Base-by-base conservation (phyloP, 805 yeast genomes). In the Starmerella apis region DNA sequence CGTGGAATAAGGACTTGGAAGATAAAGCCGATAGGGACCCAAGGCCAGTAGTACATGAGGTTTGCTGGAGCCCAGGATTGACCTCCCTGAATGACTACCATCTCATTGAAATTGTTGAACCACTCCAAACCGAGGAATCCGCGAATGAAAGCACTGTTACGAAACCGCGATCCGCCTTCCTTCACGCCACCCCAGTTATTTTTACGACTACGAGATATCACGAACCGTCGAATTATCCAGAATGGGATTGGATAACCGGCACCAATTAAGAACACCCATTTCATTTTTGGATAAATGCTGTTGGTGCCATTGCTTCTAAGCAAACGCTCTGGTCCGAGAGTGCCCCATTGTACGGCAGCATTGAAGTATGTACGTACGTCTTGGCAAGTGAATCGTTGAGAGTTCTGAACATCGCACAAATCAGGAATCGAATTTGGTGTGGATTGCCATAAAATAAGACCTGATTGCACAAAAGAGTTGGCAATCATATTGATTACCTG, bases 221-320 rank as follows among this genome's bases (percentile, higher is more conserved):
- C 35, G 3, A 61, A 62, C n/a, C 85, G 84, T 46, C 79, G 68
- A 28, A 80, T 65, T 68, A 81, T 79, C 74, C 77, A 80, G 62
- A 77, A 75, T 51, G 81, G 66, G 9, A 73, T 66, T 2, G 86
- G 85, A 58, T 79, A 81, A 46, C 73, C 59, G 18, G 78, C 71
- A 5, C 79, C 73, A 3, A 78, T 73, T 32, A 71, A 62, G 61
- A 68, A 75, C 18, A 68, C 66, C 61, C 77, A 77, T 43, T 66
- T 65, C 48, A 69, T 65, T 3, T 57, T 50, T 19, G 54, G 48
- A 28, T 55, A 55, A 28, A 55, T 20, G 31, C 46, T 52, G 4
- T 45, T 18, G 13, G 28, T 6, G 9, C 43, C 43, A 23, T 38
- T 38, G 30, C 7, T 16, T 20, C 30, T 38, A 19, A 55, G 42